Evolutionary conservation across 768 basidiomycete genomes (phyloP).

Genomic region (Xerocomellus chrysenteron): DNA sequence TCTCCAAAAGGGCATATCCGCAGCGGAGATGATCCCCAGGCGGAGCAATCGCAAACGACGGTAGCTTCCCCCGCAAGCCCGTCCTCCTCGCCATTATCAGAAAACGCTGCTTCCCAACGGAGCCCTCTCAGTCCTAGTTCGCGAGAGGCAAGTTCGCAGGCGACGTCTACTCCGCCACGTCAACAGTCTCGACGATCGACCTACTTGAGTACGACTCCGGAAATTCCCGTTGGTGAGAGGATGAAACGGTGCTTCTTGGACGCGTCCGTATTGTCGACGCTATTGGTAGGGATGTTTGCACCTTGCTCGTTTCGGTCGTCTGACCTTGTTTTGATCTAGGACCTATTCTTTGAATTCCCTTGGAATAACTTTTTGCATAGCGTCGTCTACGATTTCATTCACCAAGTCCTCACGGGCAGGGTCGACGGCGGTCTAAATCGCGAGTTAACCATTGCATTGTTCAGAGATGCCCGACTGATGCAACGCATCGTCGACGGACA

Average conservation of each 20-base stretch:
- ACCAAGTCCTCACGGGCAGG: slow-evolving; percentile 90
- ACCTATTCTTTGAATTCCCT: slow-evolving; percentile 93
- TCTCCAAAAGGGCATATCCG: slow-evolving; percentile 35
- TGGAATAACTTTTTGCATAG: slow-evolving; percentile 99
- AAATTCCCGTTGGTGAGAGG: slow-evolving; percentile 68
- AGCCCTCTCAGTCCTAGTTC: slow-evolving; percentile 27
- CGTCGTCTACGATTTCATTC: slow-evolving; percentile 92
- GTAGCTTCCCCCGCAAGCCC: slow-evolving; percentile 30
- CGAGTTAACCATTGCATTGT: slow-evolving; percentile 78
- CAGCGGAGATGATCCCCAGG: slow-evolving; percentile 29
- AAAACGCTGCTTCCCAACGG: slow-evolving; percentile 28
- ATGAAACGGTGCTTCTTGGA: slow-evolving; percentile 81
- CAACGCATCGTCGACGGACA: slow-evolving; percentile 88
- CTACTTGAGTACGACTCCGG: slow-evolving; percentile 33
- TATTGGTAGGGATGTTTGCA: slow-evolving; percentile 59
- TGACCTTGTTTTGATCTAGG: slow-evolving; percentile 42
- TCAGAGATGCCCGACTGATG: slow-evolving; percentile 83
- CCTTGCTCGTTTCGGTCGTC: neutral
- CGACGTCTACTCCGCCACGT: slow-evolving; percentile 48
- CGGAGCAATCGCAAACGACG: slow-evolving; percentile 33
- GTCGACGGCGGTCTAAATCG: slow-evolving; percentile 82
- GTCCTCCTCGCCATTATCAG: slow-evolving; percentile 31
- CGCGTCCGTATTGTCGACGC: slow-evolving; percentile 64
- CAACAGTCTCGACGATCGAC: slow-evolving; percentile 51
- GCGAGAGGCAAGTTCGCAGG: slow-evolving; percentile 32